Evolutionary conservation across 305 asterid species (phyloP).

Genomic region (Fraxinus albicans): DNA sequence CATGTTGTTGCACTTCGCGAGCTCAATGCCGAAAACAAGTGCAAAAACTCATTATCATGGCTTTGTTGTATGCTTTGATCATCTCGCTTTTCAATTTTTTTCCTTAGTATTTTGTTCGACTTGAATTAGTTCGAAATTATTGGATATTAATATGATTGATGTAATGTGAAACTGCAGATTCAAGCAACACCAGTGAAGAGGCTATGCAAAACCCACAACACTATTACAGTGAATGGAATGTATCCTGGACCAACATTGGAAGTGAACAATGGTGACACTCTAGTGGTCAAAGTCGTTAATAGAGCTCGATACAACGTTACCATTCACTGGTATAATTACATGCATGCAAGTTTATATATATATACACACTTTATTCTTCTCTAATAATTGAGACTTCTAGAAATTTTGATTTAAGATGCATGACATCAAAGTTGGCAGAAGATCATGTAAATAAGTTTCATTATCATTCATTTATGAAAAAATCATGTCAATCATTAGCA

Average conservation of each 20-base stretch:
- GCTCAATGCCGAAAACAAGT: conserved; percentile 19
- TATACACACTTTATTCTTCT: too few relatives aligned
- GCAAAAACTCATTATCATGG: conserved; percentile 50
- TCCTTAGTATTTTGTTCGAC: background rate
- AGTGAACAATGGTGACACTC: conserved; percentile 67
- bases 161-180: conserved; percentile 33
- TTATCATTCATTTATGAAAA: too few relatives aligned
- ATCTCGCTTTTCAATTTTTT: background rate
- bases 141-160: background rate
- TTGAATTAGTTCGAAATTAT: background rate
- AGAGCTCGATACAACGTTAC: conserved; percentile 64
- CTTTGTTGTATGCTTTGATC: conserved; percentile 42
- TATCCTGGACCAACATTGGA: conserved; percentile 74
- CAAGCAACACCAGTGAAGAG: conserved; percentile 70
- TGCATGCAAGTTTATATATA: background rate
- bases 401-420: too few relatives aligned
- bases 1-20: conserved; percentile 26
- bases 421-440: too few relatives aligned
- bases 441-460: too few relatives aligned
- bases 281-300: conserved; percentile 61
- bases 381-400: too few relatives aligned
- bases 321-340: conserved; percentile 60
- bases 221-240: conserved; percentile 69
- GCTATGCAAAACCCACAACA: conserved; percentile 63
- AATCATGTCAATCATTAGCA: too few relatives aligned